These are phyloP conservation scores for Trametes polyzona DNA, from an alignment of 1,284 basidiomycete species.

Conservation along the genomic window DNA sequence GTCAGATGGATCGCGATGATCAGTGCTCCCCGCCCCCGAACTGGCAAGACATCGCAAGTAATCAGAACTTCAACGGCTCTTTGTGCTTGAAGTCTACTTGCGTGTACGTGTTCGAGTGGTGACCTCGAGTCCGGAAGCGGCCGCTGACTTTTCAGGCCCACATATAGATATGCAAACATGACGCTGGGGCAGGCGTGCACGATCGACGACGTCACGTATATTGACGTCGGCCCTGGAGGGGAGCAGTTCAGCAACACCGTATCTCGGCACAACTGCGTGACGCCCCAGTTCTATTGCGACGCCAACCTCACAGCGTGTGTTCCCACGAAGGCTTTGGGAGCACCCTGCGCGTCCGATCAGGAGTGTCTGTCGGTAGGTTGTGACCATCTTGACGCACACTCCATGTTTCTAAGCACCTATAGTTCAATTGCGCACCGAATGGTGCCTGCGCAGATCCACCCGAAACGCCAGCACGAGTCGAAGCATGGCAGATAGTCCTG, in stretches of 20 bases:
- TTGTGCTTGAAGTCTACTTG: slow-evolving; percentile 66
- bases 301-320: slow-evolving; percentile 48
- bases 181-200: slow-evolving; percentile 59
- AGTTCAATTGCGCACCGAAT: slow-evolving; percentile 33
- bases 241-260: slow-evolving; percentile 55
- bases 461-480: slow-evolving; percentile 39
- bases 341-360: slow-evolving; percentile 56
- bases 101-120: slow-evolving; percentile 55
- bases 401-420: too few relatives aligned
- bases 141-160: background rate
- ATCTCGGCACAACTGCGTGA: slow-evolving; percentile 63
- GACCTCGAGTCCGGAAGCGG: too few relatives aligned
- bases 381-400: too few relatives aligned
- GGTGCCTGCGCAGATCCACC: slow-evolving; percentile 39
- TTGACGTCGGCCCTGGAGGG: slow-evolving; percentile 49
- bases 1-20: slow-evolving; percentile 76
- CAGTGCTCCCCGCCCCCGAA: slow-evolving; percentile 59
- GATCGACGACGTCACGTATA: slow-evolving; percentile 65
- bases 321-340: slow-evolving; percentile 47
- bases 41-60: slow-evolving; percentile 43
- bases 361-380: slow-evolving; percentile 53
- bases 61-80: slow-evolving; percentile 56
- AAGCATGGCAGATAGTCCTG: slow-evolving; percentile 44
- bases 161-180: slow-evolving; percentile 58
- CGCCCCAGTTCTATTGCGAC: slow-evolving; percentile 63